Conservation (phyloP, 2,329 filamentous ascomycete genomes). For the Fusarium siculi region DNA sequence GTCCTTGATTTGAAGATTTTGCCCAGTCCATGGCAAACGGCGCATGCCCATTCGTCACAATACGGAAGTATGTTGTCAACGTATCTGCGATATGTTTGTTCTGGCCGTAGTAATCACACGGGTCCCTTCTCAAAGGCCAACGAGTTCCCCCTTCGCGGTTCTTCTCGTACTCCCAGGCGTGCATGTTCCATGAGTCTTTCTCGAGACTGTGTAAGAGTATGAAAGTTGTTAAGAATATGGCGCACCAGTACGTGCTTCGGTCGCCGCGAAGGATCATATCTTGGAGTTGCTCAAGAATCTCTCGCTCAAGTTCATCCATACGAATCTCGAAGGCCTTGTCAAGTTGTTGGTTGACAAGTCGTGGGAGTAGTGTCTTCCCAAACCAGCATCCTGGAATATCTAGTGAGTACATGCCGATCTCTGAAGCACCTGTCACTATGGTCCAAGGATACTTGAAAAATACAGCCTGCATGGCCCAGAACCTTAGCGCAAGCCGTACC, state of each 20-base stretch:
- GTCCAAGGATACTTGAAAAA: background rate
- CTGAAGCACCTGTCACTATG: background rate
- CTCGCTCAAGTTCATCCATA: background rate
- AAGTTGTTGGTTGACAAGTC: background rate
- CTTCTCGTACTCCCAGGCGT: background rate
- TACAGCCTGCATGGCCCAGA: background rate
- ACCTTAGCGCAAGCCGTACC: background rate
- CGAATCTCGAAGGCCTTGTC: background rate
- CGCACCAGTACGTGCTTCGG: background rate
- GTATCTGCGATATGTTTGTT: background rate
- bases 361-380: background rate
- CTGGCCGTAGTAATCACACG: background rate
- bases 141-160: background rate
- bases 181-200: conserved; percentile 2
- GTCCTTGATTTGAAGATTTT: background rate
- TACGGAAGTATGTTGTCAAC: background rate
- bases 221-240: background rate
- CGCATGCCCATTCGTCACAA: background rate
- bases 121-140: background rate
- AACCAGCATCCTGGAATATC: background rate
- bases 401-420: accelerated
- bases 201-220: background rate
- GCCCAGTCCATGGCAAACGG: background rate
- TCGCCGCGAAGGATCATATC: background rate
- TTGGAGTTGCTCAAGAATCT: background rate